Conservation (phyloP, 2,329 filamentous ascomycete species). For the Pochonia chlamydosporia region DNA sequence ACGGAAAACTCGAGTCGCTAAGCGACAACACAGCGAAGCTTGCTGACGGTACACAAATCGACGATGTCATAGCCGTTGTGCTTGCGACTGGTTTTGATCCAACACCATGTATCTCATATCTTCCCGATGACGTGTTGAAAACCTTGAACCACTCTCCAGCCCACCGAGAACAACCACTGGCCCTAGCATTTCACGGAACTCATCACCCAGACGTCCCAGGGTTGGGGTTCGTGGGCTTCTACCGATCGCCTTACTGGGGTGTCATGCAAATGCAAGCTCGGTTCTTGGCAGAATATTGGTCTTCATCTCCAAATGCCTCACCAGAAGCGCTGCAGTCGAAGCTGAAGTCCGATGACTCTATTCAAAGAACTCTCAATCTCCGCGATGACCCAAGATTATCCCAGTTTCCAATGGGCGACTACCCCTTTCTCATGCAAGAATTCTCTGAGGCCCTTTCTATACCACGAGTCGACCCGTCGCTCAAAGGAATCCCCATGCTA, state of each 20-base stretch:
- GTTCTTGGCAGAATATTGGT: slow-evolving; percentile 59
- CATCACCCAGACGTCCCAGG: slow-evolving; percentile 54
- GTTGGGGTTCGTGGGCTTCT: slow-evolving; percentile 77
- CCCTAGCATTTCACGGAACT: slow-evolving; percentile 63
- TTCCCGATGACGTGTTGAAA: slow-evolving; percentile 50
- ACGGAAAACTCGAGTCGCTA: slow-evolving; percentile 37
- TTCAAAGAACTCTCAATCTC: slow-evolving; percentile 42
- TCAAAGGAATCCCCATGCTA: slow-evolving; percentile 22
- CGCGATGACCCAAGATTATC: slow-evolving; percentile 45
- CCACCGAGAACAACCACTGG: slow-evolving; percentile 53
- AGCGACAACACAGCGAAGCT: slow-evolving; percentile 29
- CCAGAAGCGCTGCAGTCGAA: slow-evolving; percentile 30
- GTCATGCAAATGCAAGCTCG: slow-evolving; percentile 83
- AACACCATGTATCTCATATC: slow-evolving; percentile 56
- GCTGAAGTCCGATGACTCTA: slow-evolving; percentile 36
- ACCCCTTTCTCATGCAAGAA: slow-evolving; percentile 68
- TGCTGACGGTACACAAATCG: slow-evolving; percentile 28
- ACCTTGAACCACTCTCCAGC: slow-evolving; percentile 51
- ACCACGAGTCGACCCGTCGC: slow-evolving; percentile 27
- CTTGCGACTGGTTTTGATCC: slow-evolving; percentile 72
- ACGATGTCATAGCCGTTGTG: slow-evolving; percentile 60
- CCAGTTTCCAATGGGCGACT: slow-evolving; percentile 83
- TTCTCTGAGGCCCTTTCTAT: slow-evolving; percentile 56
- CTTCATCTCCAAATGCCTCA: slow-evolving; percentile 17
- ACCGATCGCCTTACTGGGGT: slow-evolving; percentile 79